Conservation (phyloP, 1,139 yeast species). For the Magnusiomyces magnusii region DNA sequence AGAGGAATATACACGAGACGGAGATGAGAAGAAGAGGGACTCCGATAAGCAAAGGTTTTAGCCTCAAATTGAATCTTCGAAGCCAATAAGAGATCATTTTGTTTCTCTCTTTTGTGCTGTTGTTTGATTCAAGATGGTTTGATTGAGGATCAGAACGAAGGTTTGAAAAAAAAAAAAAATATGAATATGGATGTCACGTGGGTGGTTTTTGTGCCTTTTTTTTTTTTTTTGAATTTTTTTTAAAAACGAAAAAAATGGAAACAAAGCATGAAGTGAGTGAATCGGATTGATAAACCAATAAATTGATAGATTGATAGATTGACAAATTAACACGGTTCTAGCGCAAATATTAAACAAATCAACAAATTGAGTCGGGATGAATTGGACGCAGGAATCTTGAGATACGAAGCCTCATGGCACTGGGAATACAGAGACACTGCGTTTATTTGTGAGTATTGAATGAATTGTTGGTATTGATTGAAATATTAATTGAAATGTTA, state of each 20-base stretch:
- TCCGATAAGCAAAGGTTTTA: neutral
- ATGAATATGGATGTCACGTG: neutral
- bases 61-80: neutral
- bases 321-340: neutral
- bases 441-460: constrained; percentile 36
- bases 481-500: neutral
- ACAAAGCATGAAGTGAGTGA: neutral
- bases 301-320: neutral
- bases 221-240: neutral
- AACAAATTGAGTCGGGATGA: constrained; percentile 62
- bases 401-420: constrained; percentile 73
- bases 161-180: neutral
- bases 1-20: neutral
- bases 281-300: too few relatives aligned
- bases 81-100: neutral
- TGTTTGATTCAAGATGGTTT: neutral
- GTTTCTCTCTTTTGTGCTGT: neutral
- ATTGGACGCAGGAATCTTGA: constrained; percentile 50
- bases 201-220: neutral
- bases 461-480: neutral
- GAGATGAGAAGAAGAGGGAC: neutral
- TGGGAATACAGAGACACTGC: constrained; percentile 70
- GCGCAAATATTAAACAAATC: constrained; percentile 32
- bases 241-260: neutral
- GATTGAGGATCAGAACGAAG: neutral